A percentile compares a stretch with the other conserved stretches of the same genome.
phyloP scores from a whole-genome alignment of 116 monocot species.

The Thalassia testudinum region DNA sequence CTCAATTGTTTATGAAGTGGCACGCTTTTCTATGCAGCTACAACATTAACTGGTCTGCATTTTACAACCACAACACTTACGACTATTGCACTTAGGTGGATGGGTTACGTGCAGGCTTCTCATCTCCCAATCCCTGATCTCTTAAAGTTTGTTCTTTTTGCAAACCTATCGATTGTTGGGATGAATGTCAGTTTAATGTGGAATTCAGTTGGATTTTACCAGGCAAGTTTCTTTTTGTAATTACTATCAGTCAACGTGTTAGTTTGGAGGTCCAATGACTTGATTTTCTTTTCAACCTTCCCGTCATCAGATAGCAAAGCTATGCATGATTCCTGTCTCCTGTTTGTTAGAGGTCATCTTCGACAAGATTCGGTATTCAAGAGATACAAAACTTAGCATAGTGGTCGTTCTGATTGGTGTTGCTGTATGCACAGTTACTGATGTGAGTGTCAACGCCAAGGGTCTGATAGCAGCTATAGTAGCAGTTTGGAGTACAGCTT shows the following conservation, averaged over 20 bases:
- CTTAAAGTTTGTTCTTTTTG: constrained; percentile 22
- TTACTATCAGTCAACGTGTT: neutral
- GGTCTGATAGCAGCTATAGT: constrained; percentile 24
- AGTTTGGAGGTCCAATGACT: neutral
- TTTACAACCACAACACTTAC: constrained; percentile 20
- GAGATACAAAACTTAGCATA: constrained; percentile 29
- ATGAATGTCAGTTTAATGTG: constrained; percentile 32
- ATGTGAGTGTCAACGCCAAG: constrained; percentile 31
- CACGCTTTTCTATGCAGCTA: constrained; percentile 14
- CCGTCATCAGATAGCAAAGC: constrained; percentile 12
- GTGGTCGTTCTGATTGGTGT: constrained; percentile 18
- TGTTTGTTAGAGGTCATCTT: constrained; percentile 22
- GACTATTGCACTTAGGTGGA: constrained; percentile 18
- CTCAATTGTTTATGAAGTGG: no score
- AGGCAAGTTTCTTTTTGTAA: constrained; percentile 9
- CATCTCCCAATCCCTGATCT: constrained; percentile 17
- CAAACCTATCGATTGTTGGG: constrained; percentile 30
- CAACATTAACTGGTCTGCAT: constrained; percentile 24
- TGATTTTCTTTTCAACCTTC: neutral
- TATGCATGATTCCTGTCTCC: constrained; percentile 19
- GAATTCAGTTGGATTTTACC: constrained; percentile 32
- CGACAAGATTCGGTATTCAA: constrained; percentile 26
- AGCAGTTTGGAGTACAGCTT: constrained; percentile 44
- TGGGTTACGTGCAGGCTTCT: constrained; percentile 19
- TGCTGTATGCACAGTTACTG: constrained; percentile 30